phyloP scores from a whole-genome alignment of 192 early-diverging fungal genomes.

The Pilobolus umbonatus region DNA sequence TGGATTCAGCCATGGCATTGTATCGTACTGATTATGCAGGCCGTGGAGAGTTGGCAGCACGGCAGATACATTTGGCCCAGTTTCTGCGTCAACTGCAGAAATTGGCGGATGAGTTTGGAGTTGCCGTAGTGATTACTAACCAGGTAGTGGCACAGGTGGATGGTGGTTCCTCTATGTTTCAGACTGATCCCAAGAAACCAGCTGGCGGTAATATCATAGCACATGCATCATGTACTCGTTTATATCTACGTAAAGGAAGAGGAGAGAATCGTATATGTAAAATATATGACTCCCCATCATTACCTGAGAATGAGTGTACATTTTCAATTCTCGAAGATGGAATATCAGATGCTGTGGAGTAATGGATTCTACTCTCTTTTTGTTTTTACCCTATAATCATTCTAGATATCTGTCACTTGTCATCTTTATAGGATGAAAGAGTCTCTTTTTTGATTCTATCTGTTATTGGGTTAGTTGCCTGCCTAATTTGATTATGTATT shows the following conservation, averaged over 20 bases:
- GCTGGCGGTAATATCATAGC: conserved; percentile 99
- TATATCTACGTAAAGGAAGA: conserved; percentile 88
- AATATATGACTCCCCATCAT: conserved; percentile 93
- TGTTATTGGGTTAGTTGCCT: no score
- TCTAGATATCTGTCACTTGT: no score
- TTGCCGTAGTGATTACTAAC: conserved; percentile 96
- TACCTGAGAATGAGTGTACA: conserved; percentile 87
- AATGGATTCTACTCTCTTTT: no score
- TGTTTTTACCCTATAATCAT: no score
- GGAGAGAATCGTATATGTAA: conserved; percentile 94
- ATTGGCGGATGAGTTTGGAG: conserved; percentile 95
- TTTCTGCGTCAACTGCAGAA: conserved; percentile 83
- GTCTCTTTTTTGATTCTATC: no score
- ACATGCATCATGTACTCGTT: conserved; percentile 90
- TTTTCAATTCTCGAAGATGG: conserved; percentile 90
- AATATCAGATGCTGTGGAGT: conserved; percentile 85
- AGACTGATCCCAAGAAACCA: conserved; percentile 88
- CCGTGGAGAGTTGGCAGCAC: conserved; percentile 89
- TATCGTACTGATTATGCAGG: conserved; percentile 97
- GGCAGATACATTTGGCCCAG: conserved; percentile 93
- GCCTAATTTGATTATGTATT: no score
- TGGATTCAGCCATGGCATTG: conserved; percentile 89
- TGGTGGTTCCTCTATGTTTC: conserved; percentile 84
- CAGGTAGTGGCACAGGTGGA: conserved; percentile 96
- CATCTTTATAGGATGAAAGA: no score